Base-by-base conservation (phyloP, 148 eudicot species). In the Simmondsia chinensis region DNA sequence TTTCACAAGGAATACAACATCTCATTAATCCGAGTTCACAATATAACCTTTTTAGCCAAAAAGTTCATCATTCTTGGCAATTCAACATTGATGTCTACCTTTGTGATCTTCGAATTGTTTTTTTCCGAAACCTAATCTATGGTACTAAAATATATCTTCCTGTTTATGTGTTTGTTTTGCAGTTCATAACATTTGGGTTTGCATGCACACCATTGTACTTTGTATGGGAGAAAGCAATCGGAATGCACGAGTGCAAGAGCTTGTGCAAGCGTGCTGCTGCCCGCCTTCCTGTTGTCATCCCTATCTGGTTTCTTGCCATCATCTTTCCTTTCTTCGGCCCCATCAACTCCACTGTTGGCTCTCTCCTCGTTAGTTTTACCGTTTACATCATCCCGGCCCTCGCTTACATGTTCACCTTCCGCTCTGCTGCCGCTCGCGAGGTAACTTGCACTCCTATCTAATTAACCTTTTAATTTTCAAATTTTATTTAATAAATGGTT, bases 321-420 rank as follows among this genome's bases (percentile, higher is more conserved):
- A 54, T 86, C 14, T 86, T 86, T 60, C 95, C 95, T 3, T 86
- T 86, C 74, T 86, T 86, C 14, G 95, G 95, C 5, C 95, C 95
- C 10, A 86, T 86, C 63, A 86, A 86, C 54, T 86, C 95, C 6
- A 62, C 87, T 9, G 95, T 86, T 14, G 95, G 95, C 60, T 81
- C 95, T 0, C 75, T 86, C 10, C 76, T 86, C 3, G 95, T 86
- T 21, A 86, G 95, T 67, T 81, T 86, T 73, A 86, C 95, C 0
- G 95, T 86, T 59, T 86, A 86, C 65, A 81, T 86, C 39, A 81
- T 86, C 62, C 95, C 95, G 0, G 72, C 95, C 39, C 73, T 86
- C 16, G 95, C 91, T 42, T 74, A 86, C 61, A 81, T 86, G 69
- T 63, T 86, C 71, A 70, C 76, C 66, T 86, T 70, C 74, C 74